Evolutionary conservation across 257 asterid genomes (phyloP).

Genomic region (Nicotiana paniculata): DNA sequence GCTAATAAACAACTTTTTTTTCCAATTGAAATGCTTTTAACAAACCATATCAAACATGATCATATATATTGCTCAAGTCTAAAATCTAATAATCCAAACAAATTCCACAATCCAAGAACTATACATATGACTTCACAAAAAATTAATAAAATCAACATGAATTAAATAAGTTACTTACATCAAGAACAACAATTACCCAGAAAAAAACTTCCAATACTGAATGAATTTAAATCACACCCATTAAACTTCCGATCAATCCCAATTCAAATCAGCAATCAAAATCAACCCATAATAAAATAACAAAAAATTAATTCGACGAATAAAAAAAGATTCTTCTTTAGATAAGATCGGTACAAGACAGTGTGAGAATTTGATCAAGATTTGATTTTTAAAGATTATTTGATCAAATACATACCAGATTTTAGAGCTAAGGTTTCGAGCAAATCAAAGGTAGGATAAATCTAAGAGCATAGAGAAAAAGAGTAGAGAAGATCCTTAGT

Average conservation of each 20-base stretch:
- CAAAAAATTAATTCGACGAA: neutral
- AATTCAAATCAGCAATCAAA: constrained; percentile 20
- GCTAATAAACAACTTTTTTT: neutral
- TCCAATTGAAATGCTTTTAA: neutral
- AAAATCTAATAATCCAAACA: constrained; percentile 7
- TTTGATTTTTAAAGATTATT: neutral
- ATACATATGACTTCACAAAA: neutral
- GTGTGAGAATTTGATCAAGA: neutral
- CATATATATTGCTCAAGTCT: constrained; percentile 2
- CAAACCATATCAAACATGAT: neutral
- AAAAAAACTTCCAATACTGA: constrained; percentile 28
- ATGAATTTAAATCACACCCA: constrained; percentile 28
- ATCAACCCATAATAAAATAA: constrained; percentile 24
- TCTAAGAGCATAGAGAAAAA: constrained; percentile 54
- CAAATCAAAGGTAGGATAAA: constrained; percentile 49
- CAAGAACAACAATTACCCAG: constrained; percentile 23
- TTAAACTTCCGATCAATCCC: constrained; percentile 15
- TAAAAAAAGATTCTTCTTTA: neutral
- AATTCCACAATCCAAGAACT: neutral
- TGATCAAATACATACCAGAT: constrained; percentile 60
- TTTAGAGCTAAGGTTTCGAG: constrained; percentile 33
- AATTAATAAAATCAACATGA: constrained; percentile 9
- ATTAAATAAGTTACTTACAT: constrained; percentile 25
- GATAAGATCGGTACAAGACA: constrained; percentile 3
- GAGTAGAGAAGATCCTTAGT: constrained; percentile 38